Evolutionary conservation across 2,329 filamentous ascomycete species (phyloP), one percentile per base, ranked within the genome.

Genomic region (Talaromyces sp.): DNA sequence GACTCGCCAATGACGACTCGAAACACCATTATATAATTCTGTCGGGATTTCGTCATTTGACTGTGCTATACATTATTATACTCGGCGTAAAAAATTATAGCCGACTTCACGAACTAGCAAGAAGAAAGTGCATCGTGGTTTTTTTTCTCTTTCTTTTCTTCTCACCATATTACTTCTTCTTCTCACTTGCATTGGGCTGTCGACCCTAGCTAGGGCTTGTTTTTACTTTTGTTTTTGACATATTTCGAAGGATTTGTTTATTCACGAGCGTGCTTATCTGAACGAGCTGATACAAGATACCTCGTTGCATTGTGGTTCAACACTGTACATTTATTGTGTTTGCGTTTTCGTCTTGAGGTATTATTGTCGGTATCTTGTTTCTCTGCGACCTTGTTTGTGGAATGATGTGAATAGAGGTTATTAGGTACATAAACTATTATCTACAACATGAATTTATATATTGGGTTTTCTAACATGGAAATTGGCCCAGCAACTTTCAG

Each of bases 201-300:
- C 18, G 2, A 18, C 18, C 18, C 23, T 27, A 16, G 10, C 18
- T 27, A 8, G 44, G 44, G 44, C 8, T 27, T 44, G 10, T 47
- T 47, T 31, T 7, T 53, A 12, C 16, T 52, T 23, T 10, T 53
- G 5, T 31, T 53, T 53, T n/a, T 3, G 27, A 53, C 2, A 53
- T 23, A 28, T 51, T 53, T 53, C n/a, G 5, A 40, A n/a, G 50
- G n/a, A 27, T n/a, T 28, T 23, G 57, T 52, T 40, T 55, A 57
- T 52, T 14, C 40, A 54, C 33, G 58, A 28, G 62, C 47, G 44
- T 59, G 54, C 65, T 28, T 50, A 69, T 68, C 63, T 59, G 28
- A 30, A 36, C 50, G 12, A 31, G 50, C 28, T n/a, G 50, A 31
- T 53, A 31, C 50, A 31, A 53, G 28, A 53, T 53, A 53, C 50